A percentile compares a stretch with the other conserved stretches of the same genome.
Evolutionary conservation across 1,284 basidiomycete genomes (phyloP).

Genomic region (Grifola frondosa): DNA sequence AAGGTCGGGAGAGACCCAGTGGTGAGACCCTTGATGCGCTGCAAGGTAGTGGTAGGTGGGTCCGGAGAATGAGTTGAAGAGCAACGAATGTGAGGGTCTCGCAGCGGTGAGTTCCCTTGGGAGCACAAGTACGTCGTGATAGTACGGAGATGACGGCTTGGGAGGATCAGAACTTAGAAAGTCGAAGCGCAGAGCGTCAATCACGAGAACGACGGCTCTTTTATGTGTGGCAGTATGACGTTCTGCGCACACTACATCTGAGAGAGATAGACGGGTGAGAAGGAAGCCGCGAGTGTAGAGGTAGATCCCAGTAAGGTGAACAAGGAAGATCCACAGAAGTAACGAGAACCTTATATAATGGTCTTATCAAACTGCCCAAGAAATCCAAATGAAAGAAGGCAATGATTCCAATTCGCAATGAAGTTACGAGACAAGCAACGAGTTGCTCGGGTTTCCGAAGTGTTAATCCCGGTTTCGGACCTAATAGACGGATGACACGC

Average conservation of each 20-base stretch:
- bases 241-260: too few relatives aligned
- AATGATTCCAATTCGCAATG: too few relatives aligned
- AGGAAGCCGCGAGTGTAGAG: constrained; percentile 91
- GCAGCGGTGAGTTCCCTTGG: constrained; percentile 68
- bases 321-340: constrained; percentile 57
- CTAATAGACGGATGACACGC: too few relatives aligned
- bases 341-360: constrained; percentile 34
- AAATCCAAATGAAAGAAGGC: not conserved
- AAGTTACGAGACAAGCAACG: too few relatives aligned
- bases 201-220: constrained; percentile 82
- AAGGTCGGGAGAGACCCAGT: constrained; percentile 97
- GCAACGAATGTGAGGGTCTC: constrained; percentile 71
- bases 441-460: too few relatives aligned
- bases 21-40: constrained; percentile 93
- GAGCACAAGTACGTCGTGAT: constrained; percentile 82
- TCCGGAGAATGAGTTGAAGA: constrained; percentile 91
- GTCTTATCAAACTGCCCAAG: not conserved
- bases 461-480: too few relatives aligned
- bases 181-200: constrained; percentile 94
- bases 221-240: constrained; percentile 73
- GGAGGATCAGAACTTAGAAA: constrained; percentile 80
- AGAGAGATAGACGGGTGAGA: constrained; percentile 77
- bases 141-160: constrained; percentile 60
- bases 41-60: constrained; percentile 94
- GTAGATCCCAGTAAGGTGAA: constrained; percentile 65